Conservation (phyloP, 2,329 filamentous ascomycete species). For the Fusarium mangiferae region DNA sequence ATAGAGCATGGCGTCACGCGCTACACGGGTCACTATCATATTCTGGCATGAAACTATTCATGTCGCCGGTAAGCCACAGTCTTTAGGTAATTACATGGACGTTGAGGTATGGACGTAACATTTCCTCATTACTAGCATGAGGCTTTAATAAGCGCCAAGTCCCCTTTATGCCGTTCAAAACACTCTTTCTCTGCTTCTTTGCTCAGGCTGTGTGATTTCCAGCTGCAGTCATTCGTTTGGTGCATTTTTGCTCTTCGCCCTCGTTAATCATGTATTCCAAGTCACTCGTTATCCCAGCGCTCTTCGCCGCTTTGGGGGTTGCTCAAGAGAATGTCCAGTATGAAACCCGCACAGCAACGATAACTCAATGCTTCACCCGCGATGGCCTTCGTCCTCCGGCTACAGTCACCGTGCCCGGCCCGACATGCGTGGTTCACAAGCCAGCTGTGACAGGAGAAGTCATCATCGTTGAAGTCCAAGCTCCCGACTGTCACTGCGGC, state of each 20-base stretch:
- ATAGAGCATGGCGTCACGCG: neutral
- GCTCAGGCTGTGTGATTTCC: neutral
- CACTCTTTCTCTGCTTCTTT: too few relatives aligned
- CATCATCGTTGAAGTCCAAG: slow-evolving; percentile 22
- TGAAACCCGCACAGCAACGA: slow-evolving; percentile 18
- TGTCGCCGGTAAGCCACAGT: neutral
- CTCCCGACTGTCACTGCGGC: slow-evolving; percentile 30
- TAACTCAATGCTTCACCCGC: slow-evolving; percentile 24
- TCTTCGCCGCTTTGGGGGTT: neutral
- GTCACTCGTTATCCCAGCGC: slow-evolving; percentile 1
- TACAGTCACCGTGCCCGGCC: neutral
- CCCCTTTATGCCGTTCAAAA: neutral
- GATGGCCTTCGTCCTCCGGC: neutral
- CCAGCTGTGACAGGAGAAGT: slow-evolving; percentile 19
- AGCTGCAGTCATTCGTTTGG: slow-evolving; percentile 2
- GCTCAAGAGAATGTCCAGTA: slow-evolving; percentile 8
- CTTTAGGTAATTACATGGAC: neutral
- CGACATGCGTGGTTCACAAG: slow-evolving; percentile 1
- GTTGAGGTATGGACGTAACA: neutral
- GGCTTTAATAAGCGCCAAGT: neutral
- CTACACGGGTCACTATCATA: neutral
- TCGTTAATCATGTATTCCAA: slow-evolving; percentile 9
- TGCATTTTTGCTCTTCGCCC: neutral
- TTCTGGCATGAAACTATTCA: neutral
- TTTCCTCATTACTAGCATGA: neutral